phyloP scores from a whole-genome alignment of 306 rosid species.

The Phaseolus lunatus region DNA sequence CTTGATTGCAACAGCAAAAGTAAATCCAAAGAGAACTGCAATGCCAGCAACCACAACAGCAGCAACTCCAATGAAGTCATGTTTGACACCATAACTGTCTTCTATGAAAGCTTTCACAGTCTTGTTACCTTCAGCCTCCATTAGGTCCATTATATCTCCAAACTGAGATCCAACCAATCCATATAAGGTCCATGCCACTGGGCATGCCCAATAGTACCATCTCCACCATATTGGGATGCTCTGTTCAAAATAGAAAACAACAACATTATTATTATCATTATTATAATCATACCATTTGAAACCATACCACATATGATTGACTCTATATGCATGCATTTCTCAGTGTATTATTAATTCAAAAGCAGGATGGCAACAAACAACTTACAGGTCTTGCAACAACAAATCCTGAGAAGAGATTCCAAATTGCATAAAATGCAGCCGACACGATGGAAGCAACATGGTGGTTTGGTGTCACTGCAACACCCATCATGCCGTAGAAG shows the following conservation, averaged over 20 bases:
- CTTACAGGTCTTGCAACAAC: slow-evolving; percentile 62
- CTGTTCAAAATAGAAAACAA: slow-evolving; percentile 13
- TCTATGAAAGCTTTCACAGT: slow-evolving; percentile 42
- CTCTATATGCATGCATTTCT: background rate
- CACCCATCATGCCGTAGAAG: slow-evolving; percentile 70
- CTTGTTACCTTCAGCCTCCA: background rate
- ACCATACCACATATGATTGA: too few relatives aligned
- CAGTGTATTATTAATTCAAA: background rate
- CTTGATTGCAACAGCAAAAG: slow-evolving; percentile 52
- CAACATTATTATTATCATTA: too few relatives aligned
- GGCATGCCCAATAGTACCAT: slow-evolving; percentile 85
- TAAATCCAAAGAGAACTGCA: slow-evolving; percentile 48
- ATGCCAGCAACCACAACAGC: slow-evolving; percentile 51
- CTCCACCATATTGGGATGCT: slow-evolving; percentile 75
- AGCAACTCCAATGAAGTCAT: slow-evolving; percentile 52
- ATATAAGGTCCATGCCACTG: slow-evolving; percentile 76
- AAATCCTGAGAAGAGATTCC: slow-evolving; percentile 76
- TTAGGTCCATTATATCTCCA: slow-evolving; percentile 40
- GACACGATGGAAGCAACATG: slow-evolving; percentile 64
- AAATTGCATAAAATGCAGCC: slow-evolving; percentile 62
- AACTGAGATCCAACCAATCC: slow-evolving; percentile 79
- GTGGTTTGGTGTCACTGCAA: slow-evolving; percentile 68
- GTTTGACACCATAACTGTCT: slow-evolving; percentile 51
- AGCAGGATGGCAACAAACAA: background rate
- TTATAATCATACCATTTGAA: too few relatives aligned